phyloP scores from a whole-genome alignment of 805 yeast species.

The Schwanniomyces yamadae region DNA sequence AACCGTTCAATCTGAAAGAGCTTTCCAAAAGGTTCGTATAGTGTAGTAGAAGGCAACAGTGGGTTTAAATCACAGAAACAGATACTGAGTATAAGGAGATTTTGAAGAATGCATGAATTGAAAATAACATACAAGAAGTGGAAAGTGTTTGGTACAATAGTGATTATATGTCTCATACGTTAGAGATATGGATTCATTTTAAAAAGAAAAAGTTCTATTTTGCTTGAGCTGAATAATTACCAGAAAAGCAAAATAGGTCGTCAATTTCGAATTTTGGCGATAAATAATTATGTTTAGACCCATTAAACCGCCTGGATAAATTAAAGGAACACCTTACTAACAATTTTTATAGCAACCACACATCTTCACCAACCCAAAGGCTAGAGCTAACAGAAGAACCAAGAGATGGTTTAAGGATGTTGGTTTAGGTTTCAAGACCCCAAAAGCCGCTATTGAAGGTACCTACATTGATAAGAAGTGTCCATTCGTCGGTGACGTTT shows the following conservation, averaged over 20 bases:
- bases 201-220: neutral
- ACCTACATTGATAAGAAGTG: conserved; percentile 99
- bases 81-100: too few relatives aligned
- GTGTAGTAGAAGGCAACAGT: neutral
- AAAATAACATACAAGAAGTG: too few relatives aligned
- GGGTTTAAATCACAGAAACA: too few relatives aligned
- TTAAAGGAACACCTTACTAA: conserved; percentile 12
- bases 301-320: neutral
- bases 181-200: neutral
- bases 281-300: too few relatives aligned
- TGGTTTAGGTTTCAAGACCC: conserved; percentile 99
- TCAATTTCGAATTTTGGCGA: neutral
- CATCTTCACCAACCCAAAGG: conserved; percentile 99
- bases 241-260: neutral
- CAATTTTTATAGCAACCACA: conserved; percentile 86
- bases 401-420: conserved; percentile 99
- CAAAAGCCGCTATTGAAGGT: conserved; percentile 97
- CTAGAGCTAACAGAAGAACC: conserved; percentile 97
- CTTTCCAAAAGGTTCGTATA: conserved; percentile 98
- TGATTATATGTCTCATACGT: neutral
- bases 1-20: conserved; percentile 99
- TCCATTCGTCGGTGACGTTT: conserved; percentile 95
- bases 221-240: neutral
- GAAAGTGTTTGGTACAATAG: neutral
- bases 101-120: too few relatives aligned